These are phyloP conservation scores for Cladophialophora yegresii DNA, from an alignment of 2,329 filamentous ascomycete genomes.

Conservation along the genomic window DNA sequence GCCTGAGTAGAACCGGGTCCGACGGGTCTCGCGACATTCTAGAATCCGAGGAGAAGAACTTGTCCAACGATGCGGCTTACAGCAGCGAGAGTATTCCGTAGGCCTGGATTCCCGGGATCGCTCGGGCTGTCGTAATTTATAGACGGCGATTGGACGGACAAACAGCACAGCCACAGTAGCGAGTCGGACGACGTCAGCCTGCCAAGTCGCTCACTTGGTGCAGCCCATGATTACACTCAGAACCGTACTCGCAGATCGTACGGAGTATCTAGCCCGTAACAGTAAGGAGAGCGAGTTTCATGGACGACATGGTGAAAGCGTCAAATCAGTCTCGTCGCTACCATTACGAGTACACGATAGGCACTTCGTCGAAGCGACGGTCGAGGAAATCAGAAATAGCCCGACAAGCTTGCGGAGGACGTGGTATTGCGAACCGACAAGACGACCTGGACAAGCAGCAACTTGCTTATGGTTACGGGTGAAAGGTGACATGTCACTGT, in stretches of 20 bases:
- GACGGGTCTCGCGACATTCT: slow-evolving; percentile 10
- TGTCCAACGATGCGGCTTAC: slow-evolving; percentile 3
- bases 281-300: neutral
- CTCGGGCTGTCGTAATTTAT: slow-evolving; percentile 13
- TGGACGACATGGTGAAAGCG: neutral
- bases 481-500: neutral
- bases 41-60: slow-evolving; percentile 14
- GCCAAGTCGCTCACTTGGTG: slow-evolving; percentile 13
- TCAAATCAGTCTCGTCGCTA: neutral
- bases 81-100: slow-evolving; percentile 5
- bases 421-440: neutral
- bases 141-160: slow-evolving; percentile 9
- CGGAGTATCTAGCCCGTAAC: neutral
- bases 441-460: slow-evolving; percentile 1
- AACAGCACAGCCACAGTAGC: slow-evolving; percentile 22
- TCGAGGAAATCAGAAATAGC: neutral
- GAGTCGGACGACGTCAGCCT: slow-evolving; percentile 6
- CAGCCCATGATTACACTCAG: slow-evolving; percentile 1
- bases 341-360: neutral
- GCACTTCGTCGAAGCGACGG: neutral
- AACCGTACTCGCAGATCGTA: neutral
- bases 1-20: slow-evolving; percentile 1
- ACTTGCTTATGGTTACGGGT: slow-evolving; percentile 4
- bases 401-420: neutral
- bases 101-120: slow-evolving; percentile 21